A percentile compares a stretch with the other conserved stretches of the same genome.
These are phyloP conservation scores for Silybum marianum DNA, from an alignment of 129 eudicot species.

Conservation along the genomic window DNA sequence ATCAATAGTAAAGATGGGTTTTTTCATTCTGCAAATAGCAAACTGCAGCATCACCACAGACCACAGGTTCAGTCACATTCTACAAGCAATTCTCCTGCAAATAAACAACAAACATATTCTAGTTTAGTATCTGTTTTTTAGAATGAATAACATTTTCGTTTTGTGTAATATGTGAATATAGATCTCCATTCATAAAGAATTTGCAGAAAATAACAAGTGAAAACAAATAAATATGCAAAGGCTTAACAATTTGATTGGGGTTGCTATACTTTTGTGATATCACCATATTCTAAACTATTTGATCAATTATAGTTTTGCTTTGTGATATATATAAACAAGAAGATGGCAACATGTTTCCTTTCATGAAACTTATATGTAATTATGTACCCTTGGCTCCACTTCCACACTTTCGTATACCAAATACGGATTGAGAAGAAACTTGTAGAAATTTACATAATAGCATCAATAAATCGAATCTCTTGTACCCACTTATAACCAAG, in stretches of 20 bases:
- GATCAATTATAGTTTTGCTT: neutral
- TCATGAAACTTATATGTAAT: neutral
- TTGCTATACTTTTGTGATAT: neutral
- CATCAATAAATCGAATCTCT: neutral
- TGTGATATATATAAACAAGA: neutral
- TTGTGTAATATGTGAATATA: neutral
- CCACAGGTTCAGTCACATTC: slow-evolving; percentile 5
- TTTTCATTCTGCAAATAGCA: neutral
- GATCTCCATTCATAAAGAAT: neutral
- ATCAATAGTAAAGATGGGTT: neutral
- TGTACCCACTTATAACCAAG: neutral
- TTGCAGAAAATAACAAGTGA: neutral
- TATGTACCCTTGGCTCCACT: neutral
- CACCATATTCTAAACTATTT: neutral
- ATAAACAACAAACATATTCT: neutral
- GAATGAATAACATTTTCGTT: neutral
- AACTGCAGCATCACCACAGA: slow-evolving; percentile 5
- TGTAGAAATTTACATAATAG: neutral
- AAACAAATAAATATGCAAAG: neutral
- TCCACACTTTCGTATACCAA: neutral
- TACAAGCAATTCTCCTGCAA: slow-evolving; percentile 3
- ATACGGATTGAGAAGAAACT: neutral
- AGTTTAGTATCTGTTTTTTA: neutral
- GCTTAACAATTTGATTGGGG: neutral
- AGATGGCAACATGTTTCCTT: neutral